phyloP scores from a whole-genome alignment of 352 stramenopile species.

The Phytophthora pisi region DNA sequence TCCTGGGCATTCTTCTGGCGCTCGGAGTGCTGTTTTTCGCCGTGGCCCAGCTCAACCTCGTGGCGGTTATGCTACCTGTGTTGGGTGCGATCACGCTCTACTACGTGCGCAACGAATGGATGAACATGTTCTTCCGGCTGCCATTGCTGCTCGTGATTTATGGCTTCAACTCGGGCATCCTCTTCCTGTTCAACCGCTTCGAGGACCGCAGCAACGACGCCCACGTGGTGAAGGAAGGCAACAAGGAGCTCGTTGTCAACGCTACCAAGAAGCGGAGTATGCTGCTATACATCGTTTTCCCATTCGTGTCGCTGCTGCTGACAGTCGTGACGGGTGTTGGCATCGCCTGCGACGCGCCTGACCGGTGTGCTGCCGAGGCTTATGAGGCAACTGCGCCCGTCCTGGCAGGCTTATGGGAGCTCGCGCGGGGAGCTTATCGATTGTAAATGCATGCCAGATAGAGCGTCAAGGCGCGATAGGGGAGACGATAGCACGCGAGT shows the following conservation, averaged over 20 bases:
- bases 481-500: conserved; percentile 3
- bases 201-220: conserved; percentile 26
- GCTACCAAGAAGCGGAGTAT: conserved; percentile 42
- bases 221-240: conserved; percentile 19
- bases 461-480: conserved; percentile 21
- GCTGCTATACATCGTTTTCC: conserved; percentile 70
- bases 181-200: conserved; percentile 62
- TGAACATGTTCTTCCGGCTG: conserved; percentile 81
- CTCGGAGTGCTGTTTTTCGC: conserved; percentile 57
- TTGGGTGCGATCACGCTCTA: conserved; percentile 57
- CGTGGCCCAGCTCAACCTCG: conserved; percentile 67
- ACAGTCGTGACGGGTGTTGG: conserved; percentile 65
- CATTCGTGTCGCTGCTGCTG: conserved; percentile 61
- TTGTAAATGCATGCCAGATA: conserved; percentile 44
- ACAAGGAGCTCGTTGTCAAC: conserved; percentile 24
- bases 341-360: conserved; percentile 76
- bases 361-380: conserved; percentile 57
- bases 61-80: conserved; percentile 60
- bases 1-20: conserved; percentile 52
- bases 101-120: conserved; percentile 73
- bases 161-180: conserved; percentile 65
- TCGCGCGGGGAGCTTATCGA: conserved; percentile 59
- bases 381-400: conserved; percentile 38
- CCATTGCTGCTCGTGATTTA: conserved; percentile 74
- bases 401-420: conserved; percentile 37